phyloP scores from a whole-genome alignment of 805 yeast species.

The Candida pseudoglaebosa region DNA sequence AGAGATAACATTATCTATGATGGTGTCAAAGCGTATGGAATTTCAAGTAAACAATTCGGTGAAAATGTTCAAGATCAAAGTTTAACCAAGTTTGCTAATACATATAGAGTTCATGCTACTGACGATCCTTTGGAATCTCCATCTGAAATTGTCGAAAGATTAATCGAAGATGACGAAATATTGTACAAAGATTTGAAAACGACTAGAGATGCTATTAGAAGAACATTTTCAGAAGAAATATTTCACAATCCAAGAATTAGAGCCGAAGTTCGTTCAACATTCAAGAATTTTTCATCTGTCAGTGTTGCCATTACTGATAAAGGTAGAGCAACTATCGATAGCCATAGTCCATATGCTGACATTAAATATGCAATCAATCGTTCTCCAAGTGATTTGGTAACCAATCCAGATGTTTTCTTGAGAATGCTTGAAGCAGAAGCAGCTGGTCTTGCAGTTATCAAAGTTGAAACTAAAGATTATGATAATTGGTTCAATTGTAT shows the following conservation, averaged over 20 bases:
- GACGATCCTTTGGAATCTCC: conserved; percentile 66
- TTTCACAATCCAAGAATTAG: conserved; percentile 79
- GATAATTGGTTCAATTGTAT: conserved; percentile 40
- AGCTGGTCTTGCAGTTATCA: conserved; percentile 64
- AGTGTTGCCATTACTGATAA: conserved; percentile 80
- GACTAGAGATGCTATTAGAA: conserved; percentile 70
- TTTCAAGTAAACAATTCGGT: conserved; percentile 75
- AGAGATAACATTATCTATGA: conserved; percentile 60
- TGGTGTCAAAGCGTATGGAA: conserved; percentile 68
- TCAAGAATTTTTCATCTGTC: conserved; percentile 59
- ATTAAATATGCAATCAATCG: conserved; percentile 88
- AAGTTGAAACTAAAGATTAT: conserved; percentile 50
- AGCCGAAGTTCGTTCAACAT: conserved; percentile 60
- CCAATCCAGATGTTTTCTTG: conserved; percentile 75
- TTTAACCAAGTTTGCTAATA: conserved; percentile 40
- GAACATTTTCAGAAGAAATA: conserved; percentile 74
- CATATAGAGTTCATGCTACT: conserved; percentile 62
- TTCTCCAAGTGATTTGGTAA: conserved; percentile 67
- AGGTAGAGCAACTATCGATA: conserved; percentile 63
- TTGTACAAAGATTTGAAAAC: conserved; percentile 54
- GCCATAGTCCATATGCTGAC: conserved; percentile 77
- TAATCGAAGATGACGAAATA: conserved; percentile 43
- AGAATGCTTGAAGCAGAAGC: conserved; percentile 91
- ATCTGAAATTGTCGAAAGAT: conserved; percentile 48
- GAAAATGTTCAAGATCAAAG: conserved; percentile 69